Conservation (phyloP, 768 basidiomycete species). For the Tubosaeta brunneosetosa region DNA sequence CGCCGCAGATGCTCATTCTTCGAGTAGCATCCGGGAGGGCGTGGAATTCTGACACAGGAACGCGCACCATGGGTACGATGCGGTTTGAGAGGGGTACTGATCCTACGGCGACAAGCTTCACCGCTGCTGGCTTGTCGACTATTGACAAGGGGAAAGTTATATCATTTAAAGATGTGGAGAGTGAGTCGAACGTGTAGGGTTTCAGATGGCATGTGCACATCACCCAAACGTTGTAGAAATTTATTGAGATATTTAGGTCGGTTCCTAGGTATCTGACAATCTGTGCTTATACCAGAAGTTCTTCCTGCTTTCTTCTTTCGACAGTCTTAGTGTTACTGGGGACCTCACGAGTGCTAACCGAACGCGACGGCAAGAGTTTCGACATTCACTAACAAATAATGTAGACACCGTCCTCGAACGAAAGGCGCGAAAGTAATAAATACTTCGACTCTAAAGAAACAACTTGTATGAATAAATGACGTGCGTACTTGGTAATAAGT, state of each 20-base stretch:
- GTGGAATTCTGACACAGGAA: constrained; percentile 1
- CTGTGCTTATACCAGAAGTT: neutral
- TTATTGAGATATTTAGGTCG: too few species aligned
- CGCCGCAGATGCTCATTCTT: constrained; percentile 16
- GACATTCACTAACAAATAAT: too few species aligned
- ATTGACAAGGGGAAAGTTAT: neutral
- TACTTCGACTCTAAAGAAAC: too few species aligned
- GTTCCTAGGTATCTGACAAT: neutral
- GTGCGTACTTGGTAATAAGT: too few species aligned
- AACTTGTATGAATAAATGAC: too few species aligned
- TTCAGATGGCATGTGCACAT: neutral
- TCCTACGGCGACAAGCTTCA: neutral
- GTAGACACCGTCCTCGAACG: too few species aligned
- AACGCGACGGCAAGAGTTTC: too few species aligned
- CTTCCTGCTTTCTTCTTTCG: too few species aligned
- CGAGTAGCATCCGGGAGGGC: constrained; percentile 9
- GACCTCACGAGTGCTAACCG: too few species aligned
- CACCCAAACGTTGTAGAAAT: neutral
- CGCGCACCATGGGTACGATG: neutral
- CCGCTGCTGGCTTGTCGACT: neutral
- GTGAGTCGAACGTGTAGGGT: neutral
- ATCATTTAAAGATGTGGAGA: neutral
- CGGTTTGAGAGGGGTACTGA: neutral
- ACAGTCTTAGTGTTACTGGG: too few species aligned
- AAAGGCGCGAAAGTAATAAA: too few species aligned